phyloP scores from a whole-genome alignment of 1,284 basidiomycete genomes.

The Ganoderma multipileum region DNA sequence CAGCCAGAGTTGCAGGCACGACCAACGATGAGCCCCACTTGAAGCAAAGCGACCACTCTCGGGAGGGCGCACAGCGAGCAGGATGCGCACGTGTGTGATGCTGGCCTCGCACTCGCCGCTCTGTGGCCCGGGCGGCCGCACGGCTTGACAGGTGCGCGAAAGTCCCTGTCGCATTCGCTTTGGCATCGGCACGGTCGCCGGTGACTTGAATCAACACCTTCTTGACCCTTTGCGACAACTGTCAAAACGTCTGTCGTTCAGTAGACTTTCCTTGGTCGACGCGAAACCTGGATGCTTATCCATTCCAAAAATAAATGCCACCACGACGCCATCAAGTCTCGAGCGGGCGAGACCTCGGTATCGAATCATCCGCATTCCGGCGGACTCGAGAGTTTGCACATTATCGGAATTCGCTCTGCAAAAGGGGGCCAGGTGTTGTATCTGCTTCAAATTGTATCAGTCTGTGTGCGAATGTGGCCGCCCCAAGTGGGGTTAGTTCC shows the following conservation, averaged over 20 bases:
- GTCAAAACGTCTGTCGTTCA: neutral
- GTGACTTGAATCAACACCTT: neutral
- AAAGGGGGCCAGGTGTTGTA: neutral
- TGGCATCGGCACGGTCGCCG: neutral
- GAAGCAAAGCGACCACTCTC: neutral
- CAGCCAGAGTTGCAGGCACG: neutral
- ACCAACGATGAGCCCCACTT: neutral
- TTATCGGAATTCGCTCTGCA: neutral
- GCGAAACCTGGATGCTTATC: neutral
- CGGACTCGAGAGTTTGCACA: neutral
- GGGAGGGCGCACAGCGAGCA: neutral
- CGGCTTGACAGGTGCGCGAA: neutral
- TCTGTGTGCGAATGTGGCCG: neutral
- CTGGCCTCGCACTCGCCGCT: neutral
- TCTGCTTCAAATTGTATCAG: too few relatives aligned
- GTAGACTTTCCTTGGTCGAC: neutral
- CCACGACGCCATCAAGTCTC: neutral
- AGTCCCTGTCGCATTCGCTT: neutral
- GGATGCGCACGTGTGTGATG: slow-evolving; percentile 21
- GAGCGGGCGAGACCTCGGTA: neutral
- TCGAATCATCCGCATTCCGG: neutral
- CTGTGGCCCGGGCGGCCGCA: neutral
- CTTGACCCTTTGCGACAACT: neutral
- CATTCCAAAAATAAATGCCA: neutral
- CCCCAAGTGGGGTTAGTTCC: neutral